These are phyloP conservation scores for Obelidium mucronatum DNA, from an alignment of 192 early-diverging fungal species.

Conservation along the genomic window DNA sequence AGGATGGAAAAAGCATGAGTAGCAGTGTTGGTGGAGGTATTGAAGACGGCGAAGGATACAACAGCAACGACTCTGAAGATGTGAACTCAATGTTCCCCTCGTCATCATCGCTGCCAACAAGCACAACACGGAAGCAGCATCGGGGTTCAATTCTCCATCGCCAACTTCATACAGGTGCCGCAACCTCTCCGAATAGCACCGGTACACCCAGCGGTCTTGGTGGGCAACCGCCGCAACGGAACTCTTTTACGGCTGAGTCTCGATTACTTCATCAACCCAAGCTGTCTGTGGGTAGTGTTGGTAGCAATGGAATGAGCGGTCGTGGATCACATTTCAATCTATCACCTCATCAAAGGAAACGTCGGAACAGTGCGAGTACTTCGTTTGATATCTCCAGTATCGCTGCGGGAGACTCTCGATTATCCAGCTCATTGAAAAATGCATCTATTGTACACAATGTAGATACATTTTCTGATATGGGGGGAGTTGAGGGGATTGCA, in stretches of 20 bases:
- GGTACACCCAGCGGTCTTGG: too few relatives aligned
- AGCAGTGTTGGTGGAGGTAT: background rate
- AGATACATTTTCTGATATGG: background rate
- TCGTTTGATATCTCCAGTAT: constrained; percentile 2
- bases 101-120: background rate
- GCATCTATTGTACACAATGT: background rate
- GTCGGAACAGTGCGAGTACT: constrained; percentile 18
- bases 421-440: constrained; percentile 15
- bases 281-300: constrained; percentile 6
- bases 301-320: constrained; percentile 7
- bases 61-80: background rate
- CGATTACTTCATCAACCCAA: constrained; percentile 26
- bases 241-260: constrained; percentile 11
- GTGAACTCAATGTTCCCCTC: background rate
- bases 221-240: background rate
- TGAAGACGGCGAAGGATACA: background rate
- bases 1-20: background rate
- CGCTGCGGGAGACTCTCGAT: background rate
- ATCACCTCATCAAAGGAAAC: constrained; percentile 7
- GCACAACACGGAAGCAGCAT: background rate
- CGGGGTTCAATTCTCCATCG: too few relatives aligned
- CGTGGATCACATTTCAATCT: background rate
- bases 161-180: too few relatives aligned
- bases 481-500: background rate
- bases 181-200: too few relatives aligned